Evolutionary conservation across 768 basidiomycete species (phyloP), one percentile per base, ranked within the genome.

Genomic region (Suillus subalutaceus): DNA sequence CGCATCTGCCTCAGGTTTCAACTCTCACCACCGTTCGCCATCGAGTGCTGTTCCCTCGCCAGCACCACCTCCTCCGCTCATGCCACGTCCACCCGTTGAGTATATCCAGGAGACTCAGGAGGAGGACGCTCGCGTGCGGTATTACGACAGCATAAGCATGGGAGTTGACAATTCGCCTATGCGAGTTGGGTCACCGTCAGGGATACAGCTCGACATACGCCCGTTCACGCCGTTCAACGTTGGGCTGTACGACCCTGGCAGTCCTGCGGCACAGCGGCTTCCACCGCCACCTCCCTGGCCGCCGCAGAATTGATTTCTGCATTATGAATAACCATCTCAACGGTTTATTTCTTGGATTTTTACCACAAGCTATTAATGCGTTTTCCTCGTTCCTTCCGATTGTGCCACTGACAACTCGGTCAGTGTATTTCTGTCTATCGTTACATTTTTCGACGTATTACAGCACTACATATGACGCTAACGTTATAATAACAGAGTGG

Each of bases 31-130:
- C 0, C 66, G 72, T 9, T 59, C 40, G 6, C 53, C 65, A 4
- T 55, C 58, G 20, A 62, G 9, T 50, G 64, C 66, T 53, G 6
- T 16, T 57, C 37, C 16, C 68, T 68, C 10, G 18, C 67, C 40
- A 15, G 40, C 79, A 5, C 80, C 81, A 0, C 76, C 84, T 0
- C 92, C 92, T 1, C 91, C 92, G 9, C 78, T 94, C 67, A 79
- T 85, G 81, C 93, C 92, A 3, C 87, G 89, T 61, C 93, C 92
- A 1, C 93, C 92, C 10, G 86, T 75, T 7, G 89, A 91, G 63
- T 94, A 94, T 73, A 92, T 94, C 67, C 86, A 90, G 68, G 90
- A 94, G 78, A 94, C 92, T 20, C 88, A 86, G 67, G 89, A 89
- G 69, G 91, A 89, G 69, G 90, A 94, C 69, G 79, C 84, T 18